Conservation (phyloP, 2,329 filamentous ascomycete genomes). For the Fusarium udum region DNA sequence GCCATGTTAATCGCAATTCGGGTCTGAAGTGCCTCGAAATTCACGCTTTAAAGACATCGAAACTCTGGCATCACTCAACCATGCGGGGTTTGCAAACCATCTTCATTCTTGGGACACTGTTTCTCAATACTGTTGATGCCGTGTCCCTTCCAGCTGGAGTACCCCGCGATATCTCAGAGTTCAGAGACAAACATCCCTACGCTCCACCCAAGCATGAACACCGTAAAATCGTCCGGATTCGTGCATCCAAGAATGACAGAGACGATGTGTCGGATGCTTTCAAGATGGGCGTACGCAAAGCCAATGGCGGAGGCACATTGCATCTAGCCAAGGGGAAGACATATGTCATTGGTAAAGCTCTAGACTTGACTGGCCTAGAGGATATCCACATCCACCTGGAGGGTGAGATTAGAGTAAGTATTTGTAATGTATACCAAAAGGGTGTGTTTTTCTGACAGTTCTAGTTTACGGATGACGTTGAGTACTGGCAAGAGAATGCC, state of each 20-base stretch:
- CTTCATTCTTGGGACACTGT: neutral
- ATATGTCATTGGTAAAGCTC: conserved; percentile 67
- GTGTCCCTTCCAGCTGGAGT: conserved; percentile 12
- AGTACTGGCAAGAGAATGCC: conserved; percentile 55
- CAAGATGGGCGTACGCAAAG: conserved; percentile 46
- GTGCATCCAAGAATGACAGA: conserved; percentile 15
- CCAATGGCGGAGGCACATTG: conserved; percentile 68
- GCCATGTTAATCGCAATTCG: neutral
- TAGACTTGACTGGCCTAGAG: conserved; percentile 67
- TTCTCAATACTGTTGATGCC: neutral
- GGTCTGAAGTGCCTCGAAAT: neutral
- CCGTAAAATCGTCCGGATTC: conserved; percentile 27
- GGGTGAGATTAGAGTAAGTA: conserved; percentile 56
- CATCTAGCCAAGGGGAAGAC: conserved; percentile 62
- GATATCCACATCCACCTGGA: conserved; percentile 67
- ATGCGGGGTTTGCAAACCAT: neutral
- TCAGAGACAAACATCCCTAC: conserved; percentile 34
- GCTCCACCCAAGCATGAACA: conserved; percentile 8
- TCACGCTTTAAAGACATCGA: accelerated
- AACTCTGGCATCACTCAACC: neutral
- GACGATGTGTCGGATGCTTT: conserved; percentile 36
- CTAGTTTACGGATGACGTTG: conserved; percentile 55
- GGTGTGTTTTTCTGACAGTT: neutral
- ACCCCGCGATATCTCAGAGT: conserved; percentile 24
- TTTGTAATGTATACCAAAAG: accelerated